A percentile compares a stretch with the other conserved stretches of the same genome.
Conservation (phyloP, 139 green algal species). For the Coelastrella sp. region DNA sequence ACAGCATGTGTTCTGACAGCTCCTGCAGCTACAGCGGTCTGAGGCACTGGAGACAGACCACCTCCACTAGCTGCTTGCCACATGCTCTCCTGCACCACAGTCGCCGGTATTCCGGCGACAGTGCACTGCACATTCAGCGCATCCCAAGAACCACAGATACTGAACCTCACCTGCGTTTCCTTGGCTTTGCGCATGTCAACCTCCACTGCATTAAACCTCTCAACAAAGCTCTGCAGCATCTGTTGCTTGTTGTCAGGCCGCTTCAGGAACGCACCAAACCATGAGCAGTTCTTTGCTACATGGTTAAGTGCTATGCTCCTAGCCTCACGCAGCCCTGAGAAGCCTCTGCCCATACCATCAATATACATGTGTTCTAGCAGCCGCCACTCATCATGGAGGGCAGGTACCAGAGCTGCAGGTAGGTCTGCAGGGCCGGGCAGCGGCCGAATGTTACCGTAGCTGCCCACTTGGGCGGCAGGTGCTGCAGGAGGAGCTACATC, state of each 20-base stretch:
- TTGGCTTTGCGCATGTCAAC: conserved; percentile 63
- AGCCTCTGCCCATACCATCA: conserved; percentile 57
- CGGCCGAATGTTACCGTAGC: not conserved
- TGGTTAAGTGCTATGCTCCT: conserved; percentile 57
- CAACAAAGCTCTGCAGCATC: conserved; percentile 63
- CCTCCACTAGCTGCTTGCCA: no score
- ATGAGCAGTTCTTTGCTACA: conserved; percentile 22
- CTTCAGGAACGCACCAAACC: conserved; percentile 57
- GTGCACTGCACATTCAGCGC: no score
- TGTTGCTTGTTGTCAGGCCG: conserved; percentile 57
- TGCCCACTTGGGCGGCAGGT: not conserved
- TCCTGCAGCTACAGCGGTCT: no score
- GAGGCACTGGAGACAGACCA: no score
- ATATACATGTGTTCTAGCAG: conserved; percentile 68
- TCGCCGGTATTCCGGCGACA: no score
- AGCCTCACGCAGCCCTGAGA: conserved; percentile 64
- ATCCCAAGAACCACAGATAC: no score
- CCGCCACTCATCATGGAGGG: conserved; percentile 58
- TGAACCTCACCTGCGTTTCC: conserved; percentile 46
- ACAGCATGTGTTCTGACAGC: no score
- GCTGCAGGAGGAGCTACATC: not conserved
- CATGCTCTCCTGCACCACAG: no score
- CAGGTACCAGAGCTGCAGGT: conserved; percentile 5
- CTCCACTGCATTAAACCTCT: conserved; percentile 78
- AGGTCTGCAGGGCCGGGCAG: not conserved